Percentiles rank a stretch among this genome's conserved stretches.
Evolutionary conservation across 345 rosid species (phyloP).

Genomic region (Mercurialis annua): DNA sequence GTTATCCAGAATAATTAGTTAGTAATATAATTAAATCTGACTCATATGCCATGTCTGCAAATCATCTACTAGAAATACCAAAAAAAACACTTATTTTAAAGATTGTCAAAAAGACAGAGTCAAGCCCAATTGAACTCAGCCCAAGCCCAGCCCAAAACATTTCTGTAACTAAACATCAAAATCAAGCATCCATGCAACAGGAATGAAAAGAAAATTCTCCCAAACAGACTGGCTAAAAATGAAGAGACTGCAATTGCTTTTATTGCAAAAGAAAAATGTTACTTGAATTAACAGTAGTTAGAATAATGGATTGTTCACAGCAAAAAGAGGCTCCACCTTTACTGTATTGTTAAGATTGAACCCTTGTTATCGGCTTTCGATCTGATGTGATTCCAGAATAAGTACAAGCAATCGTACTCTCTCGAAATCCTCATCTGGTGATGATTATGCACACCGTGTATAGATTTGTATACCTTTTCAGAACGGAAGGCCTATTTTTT

Average conservation of each 20-base stretch:
- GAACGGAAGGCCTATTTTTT: background rate
- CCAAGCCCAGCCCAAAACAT: background rate
- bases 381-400: background rate
- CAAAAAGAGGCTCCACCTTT: background rate
- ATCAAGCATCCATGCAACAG: background rate
- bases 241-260: background rate
- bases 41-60: too few relatives aligned
- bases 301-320: background rate
- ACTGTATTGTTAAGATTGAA: background rate
- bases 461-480: conserved; percentile 1
- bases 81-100: too few relatives aligned
- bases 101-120: too few relatives aligned
- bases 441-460: background rate
- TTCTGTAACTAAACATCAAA: background rate
- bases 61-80: too few relatives aligned
- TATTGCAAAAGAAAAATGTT: background rate
- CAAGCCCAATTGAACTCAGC: too few relatives aligned
- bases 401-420: background rate
- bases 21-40: too few relatives aligned
- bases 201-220: background rate
- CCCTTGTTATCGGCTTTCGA: background rate
- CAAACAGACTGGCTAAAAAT: too few relatives aligned
- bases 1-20: too few relatives aligned
- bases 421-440: background rate
- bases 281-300: background rate